Evolutionary conservation across 2,329 filamentous ascomycete genomes (phyloP).

Genomic region (Monilinia vaccinii-corymbosi): DNA sequence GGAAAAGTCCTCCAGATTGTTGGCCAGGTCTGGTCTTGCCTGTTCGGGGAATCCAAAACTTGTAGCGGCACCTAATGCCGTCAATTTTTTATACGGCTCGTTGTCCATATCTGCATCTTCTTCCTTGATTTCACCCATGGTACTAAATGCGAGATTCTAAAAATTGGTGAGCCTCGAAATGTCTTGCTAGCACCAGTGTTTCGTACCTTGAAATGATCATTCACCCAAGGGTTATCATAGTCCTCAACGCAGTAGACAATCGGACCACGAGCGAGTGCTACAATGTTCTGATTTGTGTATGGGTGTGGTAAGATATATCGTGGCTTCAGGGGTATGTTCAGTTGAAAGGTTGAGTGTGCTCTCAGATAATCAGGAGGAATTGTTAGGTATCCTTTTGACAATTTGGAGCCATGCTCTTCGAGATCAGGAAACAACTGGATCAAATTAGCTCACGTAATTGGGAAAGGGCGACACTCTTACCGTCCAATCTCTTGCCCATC

Average conservation of each 20-base stretch:
- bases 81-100: slow-evolving; percentile 19
- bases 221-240: slow-evolving; percentile 45
- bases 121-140: slow-evolving; percentile 14
- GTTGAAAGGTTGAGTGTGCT: slow-evolving; percentile 34
- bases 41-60: slow-evolving; percentile 8
- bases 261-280: slow-evolving; percentile 47
- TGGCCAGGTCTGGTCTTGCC: background rate
- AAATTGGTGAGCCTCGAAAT: background rate
- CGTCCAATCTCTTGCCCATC: slow-evolving; percentile 37
- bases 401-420: background rate
- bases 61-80: slow-evolving; percentile 15
- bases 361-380: slow-evolving; percentile 35
- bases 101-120: slow-evolving; percentile 6
- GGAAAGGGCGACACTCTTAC: slow-evolving; percentile 16
- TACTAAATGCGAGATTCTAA: slow-evolving; percentile 16
- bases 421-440: slow-evolving; percentile 22
- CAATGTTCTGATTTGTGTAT: slow-evolving; percentile 44
- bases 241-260: slow-evolving; percentile 54
- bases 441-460: background rate
- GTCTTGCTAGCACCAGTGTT: no score
- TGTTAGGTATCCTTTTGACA: slow-evolving; percentile 40
- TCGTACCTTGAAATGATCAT: slow-evolving; percentile 41
- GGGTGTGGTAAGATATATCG: slow-evolving; percentile 45
- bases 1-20: background rate
- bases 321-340: slow-evolving; percentile 39